Conservation (phyloP, 177 flowering plant species). For the Telopea speciosissima region DNA sequence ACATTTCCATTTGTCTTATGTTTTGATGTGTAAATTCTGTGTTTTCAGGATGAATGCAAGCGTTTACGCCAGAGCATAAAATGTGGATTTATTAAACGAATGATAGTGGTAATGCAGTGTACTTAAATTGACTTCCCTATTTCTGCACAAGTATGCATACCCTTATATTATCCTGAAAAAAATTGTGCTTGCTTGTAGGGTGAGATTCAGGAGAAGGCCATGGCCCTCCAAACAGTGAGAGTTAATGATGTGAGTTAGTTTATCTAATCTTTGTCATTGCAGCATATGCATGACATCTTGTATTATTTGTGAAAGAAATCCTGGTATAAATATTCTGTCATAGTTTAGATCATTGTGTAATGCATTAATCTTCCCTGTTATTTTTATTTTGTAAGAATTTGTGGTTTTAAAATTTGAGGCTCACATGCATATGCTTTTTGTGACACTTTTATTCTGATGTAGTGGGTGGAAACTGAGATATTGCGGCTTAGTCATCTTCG, state of each 20-base stretch:
- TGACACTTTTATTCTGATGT: conserved; percentile 21
- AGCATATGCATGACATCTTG: not conserved
- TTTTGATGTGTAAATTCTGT: not conserved
- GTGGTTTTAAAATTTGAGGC: not conserved
- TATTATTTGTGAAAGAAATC: not conserved
- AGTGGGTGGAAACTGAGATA: conserved; percentile 87
- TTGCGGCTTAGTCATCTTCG: conserved; percentile 84
- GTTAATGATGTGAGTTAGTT: conserved; percentile 76
- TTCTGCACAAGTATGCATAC: not conserved
- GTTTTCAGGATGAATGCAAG: conserved; percentile 82
- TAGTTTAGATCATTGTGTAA: not conserved
- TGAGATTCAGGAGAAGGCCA: conserved; percentile 80
- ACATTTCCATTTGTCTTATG: not conserved
- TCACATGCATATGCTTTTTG: not conserved
- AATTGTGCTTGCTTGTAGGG: conserved; percentile 48
- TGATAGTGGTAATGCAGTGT: conserved; percentile 70
- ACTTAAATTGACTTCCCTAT: not conserved
- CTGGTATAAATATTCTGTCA: too few relatives aligned
- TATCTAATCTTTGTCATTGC: not conserved
- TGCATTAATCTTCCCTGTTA: not conserved
- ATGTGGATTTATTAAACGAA: conserved; percentile 77
- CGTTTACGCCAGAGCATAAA: conserved; percentile 92
- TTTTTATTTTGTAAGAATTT: not conserved
- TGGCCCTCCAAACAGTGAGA: conserved; percentile 68
- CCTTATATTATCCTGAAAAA: not conserved